Evolutionary conservation across 139 green algal genomes (phyloP), one percentile per base, ranked within the genome.

Genomic region (Spirogloea muscicola): DNA sequence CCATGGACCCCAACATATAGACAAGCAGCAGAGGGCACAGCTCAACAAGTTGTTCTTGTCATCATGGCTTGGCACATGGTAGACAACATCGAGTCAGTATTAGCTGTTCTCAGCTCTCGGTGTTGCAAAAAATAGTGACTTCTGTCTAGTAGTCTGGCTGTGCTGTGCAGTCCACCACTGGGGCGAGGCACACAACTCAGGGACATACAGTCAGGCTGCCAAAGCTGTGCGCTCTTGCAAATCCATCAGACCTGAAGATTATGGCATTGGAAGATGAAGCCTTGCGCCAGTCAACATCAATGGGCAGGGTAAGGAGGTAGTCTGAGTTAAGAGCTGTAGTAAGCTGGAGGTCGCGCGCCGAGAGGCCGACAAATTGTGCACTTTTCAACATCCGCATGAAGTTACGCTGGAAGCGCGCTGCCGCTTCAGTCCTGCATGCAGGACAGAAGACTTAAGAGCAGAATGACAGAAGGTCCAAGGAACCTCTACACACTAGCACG

Each of bases 251-350:
- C 64, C 64, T 27, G 43, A 67, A 73, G 27, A 73, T 72, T 21
- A 73, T 40, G 41, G 43, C 64, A 7, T 73, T 71, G 43, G 42
- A 41, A 7, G 64, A 73, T 6, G 64, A 73, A 16, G 13, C 43
- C 7, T 29, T 13, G 9, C n/a, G 21, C 60, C 60, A 69, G 33
- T 73, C 64, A 16, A 73, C 43, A 18, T 73, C 43, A 37, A 73
- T 42, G 10, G 64, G 64, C 33, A 73, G 21, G n/a, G 49, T 73
- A 25, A 73, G 64, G 25, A 73, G 64, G 49, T 73, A 73, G 49
- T 73, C 64, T 43, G 13, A 13, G 33, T 73, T 73, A 6, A 73
- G 43, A 16, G 64, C 64, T n/a, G 64, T 25, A 16, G 64, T 66
- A 41, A 73, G 41, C 29, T 73, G 13, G 18, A 73, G 64, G 33